A percentile compares a stretch with the other conserved stretches of the same genome.
phyloP scores from a whole-genome alignment of 495 filamentous ascomycete species.

The Hypoxylon lienhwacheense region DNA sequence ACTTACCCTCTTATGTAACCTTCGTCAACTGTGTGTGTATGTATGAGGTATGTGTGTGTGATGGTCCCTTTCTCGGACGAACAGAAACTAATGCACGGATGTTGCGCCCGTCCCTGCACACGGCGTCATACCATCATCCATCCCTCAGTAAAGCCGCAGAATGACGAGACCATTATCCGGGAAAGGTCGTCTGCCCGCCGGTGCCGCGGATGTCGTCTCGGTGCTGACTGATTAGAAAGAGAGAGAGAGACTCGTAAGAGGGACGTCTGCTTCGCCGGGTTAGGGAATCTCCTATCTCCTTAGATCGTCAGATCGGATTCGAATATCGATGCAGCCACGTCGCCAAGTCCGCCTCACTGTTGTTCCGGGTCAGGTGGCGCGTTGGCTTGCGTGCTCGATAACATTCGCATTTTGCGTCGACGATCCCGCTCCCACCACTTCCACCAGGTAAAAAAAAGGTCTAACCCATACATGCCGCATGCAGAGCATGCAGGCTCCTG shows the following conservation, averaged over 20 bases:
- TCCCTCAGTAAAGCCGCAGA: conserved; percentile 21
- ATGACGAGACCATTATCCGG: conserved; percentile 25
- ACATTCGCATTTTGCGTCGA: background rate
- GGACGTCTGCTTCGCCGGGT: conserved; percentile 1
- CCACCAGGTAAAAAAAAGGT: conserved; percentile 12
- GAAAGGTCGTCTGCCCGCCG: conserved; percentile 23
- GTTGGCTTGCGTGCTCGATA: background rate
- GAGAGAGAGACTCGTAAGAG: background rate
- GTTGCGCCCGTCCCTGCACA: conserved; percentile 22
- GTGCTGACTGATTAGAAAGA: conserved; percentile 3
- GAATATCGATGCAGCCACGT: conserved; percentile 26
- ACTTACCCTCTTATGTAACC: too few relatives aligned
- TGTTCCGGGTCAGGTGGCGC: conserved; percentile 5
- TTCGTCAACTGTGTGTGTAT: conserved; percentile 22
- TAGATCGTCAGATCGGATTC: conserved; percentile 25
- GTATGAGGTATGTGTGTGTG: too few relatives aligned
- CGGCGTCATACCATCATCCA: conserved; percentile 34
- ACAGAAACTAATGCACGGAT: conserved; percentile 22
- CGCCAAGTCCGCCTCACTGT: conserved; percentile 25
- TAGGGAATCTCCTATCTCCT: conserved; percentile 22
- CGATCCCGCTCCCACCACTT: conserved; percentile 16
- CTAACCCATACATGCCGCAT: conserved; percentile 34
- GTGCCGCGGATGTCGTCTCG: conserved; percentile 21
- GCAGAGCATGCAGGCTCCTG: conserved; percentile 24
- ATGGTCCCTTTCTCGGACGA: conserved; percentile 16